phyloP scores from a whole-genome alignment of 768 basidiomycete species.

The Xerocomellus amylosporus region DNA sequence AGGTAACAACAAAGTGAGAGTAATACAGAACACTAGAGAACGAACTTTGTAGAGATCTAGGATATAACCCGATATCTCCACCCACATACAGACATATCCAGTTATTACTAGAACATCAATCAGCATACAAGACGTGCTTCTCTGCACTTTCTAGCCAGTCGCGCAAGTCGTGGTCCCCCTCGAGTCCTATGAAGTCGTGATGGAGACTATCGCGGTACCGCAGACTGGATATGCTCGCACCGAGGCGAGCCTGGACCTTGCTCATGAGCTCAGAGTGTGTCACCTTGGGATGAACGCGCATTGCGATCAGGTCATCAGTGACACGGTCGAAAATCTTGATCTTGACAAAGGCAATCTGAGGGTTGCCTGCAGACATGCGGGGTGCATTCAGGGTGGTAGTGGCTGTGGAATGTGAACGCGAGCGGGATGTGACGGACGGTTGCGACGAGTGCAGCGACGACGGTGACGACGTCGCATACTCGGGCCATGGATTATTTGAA shows the following conservation, averaged over 20 bases:
- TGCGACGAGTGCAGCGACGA: slow-evolving; percentile 51
- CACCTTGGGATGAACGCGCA: slow-evolving; percentile 92
- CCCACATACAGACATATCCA: slow-evolving; percentile 7
- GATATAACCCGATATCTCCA: slow-evolving; percentile 24
- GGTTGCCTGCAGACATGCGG: slow-evolving; percentile 72
- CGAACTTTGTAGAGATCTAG: slow-evolving; percentile 27
- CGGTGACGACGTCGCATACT: slow-evolving; percentile 39
- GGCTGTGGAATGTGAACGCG: slow-evolving; percentile 57
- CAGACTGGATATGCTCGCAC: slow-evolving; percentile 64
- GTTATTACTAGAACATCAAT: slow-evolving; percentile 37
- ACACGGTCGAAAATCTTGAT: slow-evolving; percentile 96
- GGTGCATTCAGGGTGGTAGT: slow-evolving; percentile 56
- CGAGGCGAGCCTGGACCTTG: slow-evolving; percentile 87
- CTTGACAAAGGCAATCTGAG: slow-evolving; percentile 89
- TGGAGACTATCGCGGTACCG: slow-evolving; percentile 73
- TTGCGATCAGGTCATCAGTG: slow-evolving; percentile 94
- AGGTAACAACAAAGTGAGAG: not conserved
- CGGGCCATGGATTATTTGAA: slow-evolving; percentile 29
- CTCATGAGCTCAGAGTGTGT: slow-evolving; percentile 83
- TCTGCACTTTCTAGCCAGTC: slow-evolving; percentile 77
- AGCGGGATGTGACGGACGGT: slow-evolving; percentile 50
- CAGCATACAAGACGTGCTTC: slow-evolving; percentile 81
- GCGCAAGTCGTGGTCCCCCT: slow-evolving; percentile 60
- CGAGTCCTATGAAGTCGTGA: slow-evolving; percentile 61
- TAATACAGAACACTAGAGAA: slow-evolving; percentile 13